Conservation (phyloP, 2,329 filamentous ascomycete genomes). For the Pyrenochaeta sp. region DNA sequence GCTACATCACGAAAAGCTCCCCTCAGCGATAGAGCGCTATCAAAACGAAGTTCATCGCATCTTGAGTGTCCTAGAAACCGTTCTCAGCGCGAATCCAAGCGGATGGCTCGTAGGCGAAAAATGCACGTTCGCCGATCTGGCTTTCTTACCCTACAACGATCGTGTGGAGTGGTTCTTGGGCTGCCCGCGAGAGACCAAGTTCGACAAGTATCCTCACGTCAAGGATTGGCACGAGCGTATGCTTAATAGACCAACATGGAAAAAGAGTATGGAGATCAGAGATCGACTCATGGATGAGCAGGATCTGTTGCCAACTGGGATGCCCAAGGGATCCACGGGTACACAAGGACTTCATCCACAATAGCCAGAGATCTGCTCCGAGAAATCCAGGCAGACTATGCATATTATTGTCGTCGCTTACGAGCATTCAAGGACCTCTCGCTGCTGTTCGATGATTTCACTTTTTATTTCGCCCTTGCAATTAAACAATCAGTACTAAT, state of each 20-base stretch:
- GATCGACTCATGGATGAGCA: conserved; percentile 49
- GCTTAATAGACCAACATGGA: conserved; percentile 43
- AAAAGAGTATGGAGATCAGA: conserved; percentile 40
- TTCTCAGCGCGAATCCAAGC: conserved; percentile 18
- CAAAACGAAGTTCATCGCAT: conserved; percentile 55
- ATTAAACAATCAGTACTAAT: no score
- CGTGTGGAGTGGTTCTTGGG: conserved; percentile 28
- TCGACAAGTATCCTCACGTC: conserved; percentile 23
- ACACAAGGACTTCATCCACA: no score
- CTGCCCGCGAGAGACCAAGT: conserved; percentile 11
- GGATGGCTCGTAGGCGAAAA: conserved; percentile 55
- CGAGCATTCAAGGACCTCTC: no score
- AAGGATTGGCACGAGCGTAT: conserved; percentile 50
- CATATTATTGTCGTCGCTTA: no score
- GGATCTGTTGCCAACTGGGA: conserved; percentile 45
- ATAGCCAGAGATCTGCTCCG: no score
- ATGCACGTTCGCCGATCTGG: conserved; percentile 52
- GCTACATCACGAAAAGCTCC: conserved; percentile 54
- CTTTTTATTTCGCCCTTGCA: no score
- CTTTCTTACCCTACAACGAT: conserved; percentile 50
- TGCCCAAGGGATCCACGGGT: conserved; percentile 51
- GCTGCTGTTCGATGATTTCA: no score
- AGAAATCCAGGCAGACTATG: no score
- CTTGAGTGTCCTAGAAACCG: conserved; percentile 52
- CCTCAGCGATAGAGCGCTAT: conserved; percentile 55